phyloP scores from a whole-genome alignment of 148 eudicot species.

The Arbutus unedo region DNA sequence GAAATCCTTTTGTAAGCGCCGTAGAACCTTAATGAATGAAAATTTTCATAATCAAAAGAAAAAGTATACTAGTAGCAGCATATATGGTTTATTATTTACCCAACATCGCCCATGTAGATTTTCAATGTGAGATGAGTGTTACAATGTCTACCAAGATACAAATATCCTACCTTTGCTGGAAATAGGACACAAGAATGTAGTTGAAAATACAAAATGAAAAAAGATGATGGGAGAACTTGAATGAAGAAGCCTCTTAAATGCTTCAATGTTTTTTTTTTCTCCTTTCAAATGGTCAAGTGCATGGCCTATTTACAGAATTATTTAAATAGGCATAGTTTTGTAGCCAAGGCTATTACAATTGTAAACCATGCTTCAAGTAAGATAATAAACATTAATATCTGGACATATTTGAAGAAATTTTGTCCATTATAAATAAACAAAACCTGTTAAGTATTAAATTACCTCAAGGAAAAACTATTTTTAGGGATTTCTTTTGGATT shows the following conservation, averaged over 20 bases:
- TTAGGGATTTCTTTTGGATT: too few species aligned
- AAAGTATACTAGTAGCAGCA: too few species aligned
- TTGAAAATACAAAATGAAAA: neutral
- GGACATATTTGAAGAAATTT: neutral
- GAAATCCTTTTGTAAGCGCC: too few species aligned
- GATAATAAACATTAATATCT: neutral
- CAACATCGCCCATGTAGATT: too few species aligned
- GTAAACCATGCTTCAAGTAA: neutral
- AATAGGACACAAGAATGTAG: neutral
- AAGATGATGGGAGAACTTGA: neutral
- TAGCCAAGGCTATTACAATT: neutral
- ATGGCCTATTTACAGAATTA: neutral
- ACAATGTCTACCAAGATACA: neutral
- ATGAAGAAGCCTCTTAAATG: neutral
- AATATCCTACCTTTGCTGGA: neutral
- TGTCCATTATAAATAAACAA: neutral
- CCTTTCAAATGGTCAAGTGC: neutral
- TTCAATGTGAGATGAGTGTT: too few species aligned
- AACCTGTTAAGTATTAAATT: too few species aligned
- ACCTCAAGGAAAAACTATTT: too few species aligned
- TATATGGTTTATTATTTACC: too few species aligned
- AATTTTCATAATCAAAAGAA: too few species aligned
- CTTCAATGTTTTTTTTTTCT: neutral
- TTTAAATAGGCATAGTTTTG: too few species aligned
- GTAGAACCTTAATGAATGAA: too few species aligned